phyloP scores from a whole-genome alignment of 208 protist genomes.

The Acanthamoeba healyi region DNA sequence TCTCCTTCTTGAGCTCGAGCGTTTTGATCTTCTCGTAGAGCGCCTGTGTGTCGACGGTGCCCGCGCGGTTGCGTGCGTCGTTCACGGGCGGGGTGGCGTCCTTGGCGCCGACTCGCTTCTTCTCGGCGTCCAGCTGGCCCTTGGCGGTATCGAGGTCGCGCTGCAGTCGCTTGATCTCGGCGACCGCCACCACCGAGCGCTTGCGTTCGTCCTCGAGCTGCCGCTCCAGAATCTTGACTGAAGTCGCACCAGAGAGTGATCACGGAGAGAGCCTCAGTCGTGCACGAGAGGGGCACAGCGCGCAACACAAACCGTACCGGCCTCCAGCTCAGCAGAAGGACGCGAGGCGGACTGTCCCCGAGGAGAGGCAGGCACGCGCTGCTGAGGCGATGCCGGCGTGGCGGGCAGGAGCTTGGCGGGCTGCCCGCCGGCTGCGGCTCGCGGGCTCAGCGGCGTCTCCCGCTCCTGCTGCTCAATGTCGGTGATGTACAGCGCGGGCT shows the following conservation, averaged over 20 bases:
- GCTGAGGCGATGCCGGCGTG: background rate
- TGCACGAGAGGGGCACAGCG: background rate
- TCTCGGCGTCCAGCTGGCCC: background rate
- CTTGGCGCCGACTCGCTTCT: background rate
- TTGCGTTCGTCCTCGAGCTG: conserved; percentile 40
- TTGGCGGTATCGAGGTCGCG: background rate
- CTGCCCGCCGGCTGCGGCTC: background rate
- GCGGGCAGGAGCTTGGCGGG: background rate
- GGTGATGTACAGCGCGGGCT: conserved; percentile 18
- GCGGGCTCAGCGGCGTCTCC: background rate
- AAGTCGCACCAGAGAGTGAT: background rate
- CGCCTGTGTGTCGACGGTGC: conserved; percentile 15
- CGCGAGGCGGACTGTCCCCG: background rate
- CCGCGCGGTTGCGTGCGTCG: background rate
- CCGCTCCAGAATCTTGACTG: conserved; percentile 15
- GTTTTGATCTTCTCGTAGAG: conserved; percentile 21
- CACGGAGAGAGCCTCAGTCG: background rate
- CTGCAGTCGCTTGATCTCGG: conserved; percentile 48
- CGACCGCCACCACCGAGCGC: background rate
- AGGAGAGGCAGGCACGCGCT: background rate
- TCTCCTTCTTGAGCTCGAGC: conserved; percentile 37
- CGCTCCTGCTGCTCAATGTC: conserved; percentile 12
- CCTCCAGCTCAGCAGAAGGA: conserved; percentile 4
- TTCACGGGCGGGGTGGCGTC: background rate
- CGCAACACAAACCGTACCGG: background rate